Conservation (phyloP, 345 rosid genomes). For the Salix udensis region DNA sequence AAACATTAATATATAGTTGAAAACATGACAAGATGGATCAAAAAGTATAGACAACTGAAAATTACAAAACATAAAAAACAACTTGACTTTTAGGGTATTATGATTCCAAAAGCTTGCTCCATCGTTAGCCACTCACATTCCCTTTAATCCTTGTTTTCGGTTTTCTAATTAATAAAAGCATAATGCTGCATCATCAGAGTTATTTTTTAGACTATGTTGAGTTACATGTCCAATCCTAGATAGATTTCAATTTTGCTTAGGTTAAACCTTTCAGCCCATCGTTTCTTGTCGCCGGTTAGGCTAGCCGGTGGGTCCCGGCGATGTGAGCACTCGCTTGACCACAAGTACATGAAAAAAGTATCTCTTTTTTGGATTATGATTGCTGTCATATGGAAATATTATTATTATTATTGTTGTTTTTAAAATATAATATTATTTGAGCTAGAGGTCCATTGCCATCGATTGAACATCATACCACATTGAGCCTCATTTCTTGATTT, state of each 20-base stretch:
- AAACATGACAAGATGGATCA: slow-evolving; percentile 35
- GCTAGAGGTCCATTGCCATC: not conserved
- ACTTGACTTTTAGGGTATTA: not conserved
- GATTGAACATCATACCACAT: slow-evolving; percentile 1
- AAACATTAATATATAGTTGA: slow-evolving; percentile 26
- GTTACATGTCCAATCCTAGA: slow-evolving; percentile 36
- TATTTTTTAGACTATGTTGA: slow-evolving; percentile 13
- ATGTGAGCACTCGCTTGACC: slow-evolving; percentile 46
- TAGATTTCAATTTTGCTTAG: slow-evolving; percentile 27
- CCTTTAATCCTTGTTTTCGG: slow-evolving; percentile 4
- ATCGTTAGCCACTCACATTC: slow-evolving; percentile 20
- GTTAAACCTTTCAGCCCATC: slow-evolving; percentile 55
- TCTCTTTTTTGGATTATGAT: slow-evolving; percentile 38
- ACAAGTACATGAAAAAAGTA: slow-evolving; percentile 30
- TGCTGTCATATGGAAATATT: slow-evolving; percentile 34
- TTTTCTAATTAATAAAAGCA: slow-evolving; percentile 1
- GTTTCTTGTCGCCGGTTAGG: slow-evolving; percentile 43
- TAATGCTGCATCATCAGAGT: slow-evolving; percentile 10
- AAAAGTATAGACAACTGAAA: slow-evolving; percentile 12
- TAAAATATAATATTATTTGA: not conserved
- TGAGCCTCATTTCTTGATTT: slow-evolving; percentile 1
- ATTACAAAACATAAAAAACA: slow-evolving; percentile 2
- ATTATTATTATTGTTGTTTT: not conserved
- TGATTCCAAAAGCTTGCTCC: slow-evolving; percentile 21
- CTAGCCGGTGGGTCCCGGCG: slow-evolving; percentile 33